Percentiles rank a stretch among this genome's conserved stretches.
Evolutionary conservation across 2,329 filamentous ascomycete species (phyloP).

Genomic region (Sporothrix sp.): DNA sequence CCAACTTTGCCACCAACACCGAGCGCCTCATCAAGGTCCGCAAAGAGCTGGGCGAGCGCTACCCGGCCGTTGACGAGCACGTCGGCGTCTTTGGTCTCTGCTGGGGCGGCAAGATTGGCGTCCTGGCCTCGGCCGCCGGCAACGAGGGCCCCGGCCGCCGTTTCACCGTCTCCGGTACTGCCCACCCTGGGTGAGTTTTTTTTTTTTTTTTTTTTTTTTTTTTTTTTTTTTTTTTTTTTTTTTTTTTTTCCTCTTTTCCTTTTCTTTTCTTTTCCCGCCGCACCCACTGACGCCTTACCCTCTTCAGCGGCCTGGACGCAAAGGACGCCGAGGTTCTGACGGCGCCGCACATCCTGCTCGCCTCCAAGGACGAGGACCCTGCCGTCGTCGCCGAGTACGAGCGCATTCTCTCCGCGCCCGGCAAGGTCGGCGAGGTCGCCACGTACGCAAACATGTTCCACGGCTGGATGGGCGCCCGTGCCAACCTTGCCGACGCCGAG

Average conservation of each 20-base stretch:
- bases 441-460: conserved; percentile 42
- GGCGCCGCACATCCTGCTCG: conserved; percentile 40
- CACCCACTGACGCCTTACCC: not conserved
- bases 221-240: not conserved
- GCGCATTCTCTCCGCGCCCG: conserved; percentile 32
- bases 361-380: conserved; percentile 38
- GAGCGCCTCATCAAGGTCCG: conserved; percentile 26
- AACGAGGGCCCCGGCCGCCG: conserved; percentile 27
- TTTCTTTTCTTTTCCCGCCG: not conserved
- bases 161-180: conserved; percentile 28
- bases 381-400: conserved; percentile 36
- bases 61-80: conserved; percentile 30
- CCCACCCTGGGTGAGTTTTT: conserved; percentile 23
- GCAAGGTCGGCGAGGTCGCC: conserved; percentile 34
- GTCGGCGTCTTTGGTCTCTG: conserved; percentile 38
- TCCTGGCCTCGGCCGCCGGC: conserved; percentile 28
- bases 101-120: conserved; percentile 39
- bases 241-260: not conserved
- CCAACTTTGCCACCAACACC: conserved; percentile 22
- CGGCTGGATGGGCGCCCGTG: conserved; percentile 50
- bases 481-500: conserved; percentile 35
- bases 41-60: conserved; percentile 25
- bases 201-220: not conserved
- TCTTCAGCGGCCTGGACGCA: conserved; percentile 24
- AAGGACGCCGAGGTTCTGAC: conserved; percentile 35